These are phyloP conservation scores for Lactuca sativa DNA, from an alignment of 129 eudicot genomes.

Conservation along the genomic window DNA sequence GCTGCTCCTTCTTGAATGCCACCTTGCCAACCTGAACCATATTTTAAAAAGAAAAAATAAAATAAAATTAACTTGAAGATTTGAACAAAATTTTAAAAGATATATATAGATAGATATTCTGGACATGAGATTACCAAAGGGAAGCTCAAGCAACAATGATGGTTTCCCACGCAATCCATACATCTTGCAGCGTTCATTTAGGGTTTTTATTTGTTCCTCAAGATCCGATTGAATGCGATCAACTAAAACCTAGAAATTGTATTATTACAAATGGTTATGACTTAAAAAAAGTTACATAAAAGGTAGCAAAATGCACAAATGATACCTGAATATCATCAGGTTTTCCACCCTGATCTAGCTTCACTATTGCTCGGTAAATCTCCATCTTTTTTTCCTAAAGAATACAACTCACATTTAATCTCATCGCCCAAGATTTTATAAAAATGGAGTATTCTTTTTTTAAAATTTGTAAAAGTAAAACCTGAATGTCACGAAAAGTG, in stretches of 20 bases:
- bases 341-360: conserved; percentile 72
- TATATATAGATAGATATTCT: not conserved
- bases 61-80: not conserved
- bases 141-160: conserved; percentile 77
- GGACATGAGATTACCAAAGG: conserved; percentile 63
- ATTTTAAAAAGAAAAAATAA: not conserved
- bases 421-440: not conserved
- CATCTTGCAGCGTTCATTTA: conserved; percentile 84
- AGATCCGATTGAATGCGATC: conserved; percentile 64
- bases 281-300: conserved; percentile 8
- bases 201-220: conserved; percentile 71
- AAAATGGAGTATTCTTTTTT: not conserved
- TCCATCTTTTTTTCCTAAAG: conserved; percentile 93
- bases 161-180: conserved; percentile 90
- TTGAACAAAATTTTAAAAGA: not conserved
- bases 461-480: not conserved
- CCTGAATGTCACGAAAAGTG: conserved; percentile 96
- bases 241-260: conserved; percentile 49
- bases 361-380: conserved; percentile 71
- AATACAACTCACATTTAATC: not conserved
- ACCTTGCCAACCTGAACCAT: conserved; percentile 90
- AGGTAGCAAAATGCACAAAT: not conserved
- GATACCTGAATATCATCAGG: conserved; percentile 75
- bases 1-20: conserved; percentile 80
- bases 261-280: not conserved